phyloP scores from a whole-genome alignment of 2,329 filamentous ascomycete genomes.

The Chaetomiaceae sp. region DNA sequence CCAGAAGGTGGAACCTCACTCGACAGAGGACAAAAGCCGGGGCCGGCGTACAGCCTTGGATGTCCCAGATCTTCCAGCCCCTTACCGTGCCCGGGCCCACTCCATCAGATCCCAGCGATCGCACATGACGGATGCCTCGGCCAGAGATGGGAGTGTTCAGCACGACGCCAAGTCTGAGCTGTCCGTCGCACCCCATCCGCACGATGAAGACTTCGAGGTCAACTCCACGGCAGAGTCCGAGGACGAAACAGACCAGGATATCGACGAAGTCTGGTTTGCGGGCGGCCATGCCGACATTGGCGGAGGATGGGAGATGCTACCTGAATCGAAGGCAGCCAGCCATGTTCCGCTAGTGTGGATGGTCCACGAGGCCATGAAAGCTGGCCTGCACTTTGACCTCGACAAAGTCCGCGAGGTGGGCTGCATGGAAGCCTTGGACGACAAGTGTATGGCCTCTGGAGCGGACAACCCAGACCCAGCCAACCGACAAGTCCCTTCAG shows the following conservation, averaged over 20 bases:
- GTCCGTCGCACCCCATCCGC: conserved; percentile 22
- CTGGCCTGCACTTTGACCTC: conserved; percentile 66
- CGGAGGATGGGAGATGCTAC: conserved; percentile 64
- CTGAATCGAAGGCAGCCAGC: conserved; percentile 56
- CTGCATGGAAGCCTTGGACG: conserved; percentile 47
- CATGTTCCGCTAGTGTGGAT: conserved; percentile 65
- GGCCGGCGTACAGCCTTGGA: conserved; percentile 14
- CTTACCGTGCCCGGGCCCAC: conserved; percentile 40
- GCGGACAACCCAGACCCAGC: not conserved
- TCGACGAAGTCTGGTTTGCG: conserved; percentile 77
- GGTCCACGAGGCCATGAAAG: conserved; percentile 54
- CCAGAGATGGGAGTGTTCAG: not conserved
- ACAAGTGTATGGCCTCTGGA: conserved; percentile 21
- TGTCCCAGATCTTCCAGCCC: conserved; percentile 34
- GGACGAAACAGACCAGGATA: conserved; percentile 58
- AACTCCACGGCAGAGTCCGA: conserved; percentile 39
- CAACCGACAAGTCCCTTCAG: not conserved
- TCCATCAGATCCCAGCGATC: conserved; percentile 20
- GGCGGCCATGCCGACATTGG: conserved; percentile 77
- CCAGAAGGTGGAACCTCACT: conserved; percentile 17
- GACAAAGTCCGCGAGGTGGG: conserved; percentile 64
- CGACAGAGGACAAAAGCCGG: conserved; percentile 13
- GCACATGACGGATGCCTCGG: conserved; percentile 23
- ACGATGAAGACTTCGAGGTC: conserved; percentile 20
- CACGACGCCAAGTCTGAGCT: conserved; percentile 21